phyloP scores from a whole-genome alignment of 2,329 filamentous ascomycete species.

The Cercospora sojina region DNA sequence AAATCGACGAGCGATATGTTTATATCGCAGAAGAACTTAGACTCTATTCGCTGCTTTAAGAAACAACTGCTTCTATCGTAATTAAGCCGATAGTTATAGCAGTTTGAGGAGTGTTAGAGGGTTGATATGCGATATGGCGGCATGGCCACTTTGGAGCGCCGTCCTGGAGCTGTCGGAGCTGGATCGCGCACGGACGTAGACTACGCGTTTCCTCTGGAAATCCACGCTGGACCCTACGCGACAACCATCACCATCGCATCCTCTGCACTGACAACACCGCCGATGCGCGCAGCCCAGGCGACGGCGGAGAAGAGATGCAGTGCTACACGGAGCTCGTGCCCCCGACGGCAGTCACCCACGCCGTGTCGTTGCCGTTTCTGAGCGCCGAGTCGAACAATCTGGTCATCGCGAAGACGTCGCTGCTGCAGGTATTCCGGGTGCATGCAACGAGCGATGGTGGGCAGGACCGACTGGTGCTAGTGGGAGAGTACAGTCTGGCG shows the following conservation, averaged over 20 bases:
- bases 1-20: too few relatives aligned
- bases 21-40: too few relatives aligned
- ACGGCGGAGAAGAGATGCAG: slow-evolving; percentile 65
- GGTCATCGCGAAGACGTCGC: slow-evolving; percentile 84
- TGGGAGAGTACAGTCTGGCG: slow-evolving; percentile 78
- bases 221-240: neutral
- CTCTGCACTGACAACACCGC: neutral
- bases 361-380: slow-evolving; percentile 74
- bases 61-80: too few relatives aligned
- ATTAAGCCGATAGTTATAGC: too few relatives aligned
- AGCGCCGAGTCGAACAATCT: slow-evolving; percentile 77
- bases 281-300: neutral
- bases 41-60: too few relatives aligned
- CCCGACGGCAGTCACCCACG: slow-evolving; percentile 90
- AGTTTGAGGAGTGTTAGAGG: too few relatives aligned
- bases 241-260: neutral
- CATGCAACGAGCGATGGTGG: slow-evolving; percentile 13
- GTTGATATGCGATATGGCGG: too few relatives aligned
- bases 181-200: too few relatives aligned
- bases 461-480: slow-evolving; percentile 68
- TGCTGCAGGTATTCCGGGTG: slow-evolving; percentile 81
- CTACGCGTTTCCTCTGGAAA: neutral
- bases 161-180: too few relatives aligned
- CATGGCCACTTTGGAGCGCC: too few relatives aligned
- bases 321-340: slow-evolving; percentile 95